Evolutionary conservation across 192 early-diverging fungal genomes (phyloP), one percentile per base, ranked within the genome.

Genomic region (Umbelopsis vinacea): DNA sequence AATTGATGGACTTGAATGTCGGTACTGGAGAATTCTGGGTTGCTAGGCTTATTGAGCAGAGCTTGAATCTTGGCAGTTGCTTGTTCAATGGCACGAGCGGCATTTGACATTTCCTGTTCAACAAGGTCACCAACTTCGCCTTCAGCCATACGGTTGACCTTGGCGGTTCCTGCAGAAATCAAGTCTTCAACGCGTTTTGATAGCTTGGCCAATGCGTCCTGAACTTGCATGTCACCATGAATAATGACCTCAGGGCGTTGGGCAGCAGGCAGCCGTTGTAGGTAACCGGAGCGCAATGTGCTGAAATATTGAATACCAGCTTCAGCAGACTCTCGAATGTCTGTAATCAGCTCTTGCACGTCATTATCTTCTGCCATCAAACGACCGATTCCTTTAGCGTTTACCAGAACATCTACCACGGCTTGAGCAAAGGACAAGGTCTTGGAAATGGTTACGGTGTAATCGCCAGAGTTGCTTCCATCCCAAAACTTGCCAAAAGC

Each of bases 101-200:
- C 97, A 67, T 89, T 89, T 46, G 88, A 80, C 97, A 99, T 97
- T 75, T 95, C 94, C 68, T 91, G 84, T 74, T 99, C 97, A 29
- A 99, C 96, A 60, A 94, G 80, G 74, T 97, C 93, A 21, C 91
- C 93, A 33, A 99, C 77, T 78, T 98, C 94, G n/a, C 87, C 92
- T 29, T 87, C 85, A 12, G 73, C 76, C 46, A 86, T 68, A 17
- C 79, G 84, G 14, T 85, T 82, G 29, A 90, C 75, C 63, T 89
- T 84, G 63, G 83, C 71, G 11, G 73, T 81, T 24, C 86, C 87
- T 22, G 86, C 83, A 14, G 87, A 80, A 6, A 92, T 89, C 38
- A 98, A 81, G 50, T 90, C 86, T 74, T 98, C 96, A 4, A 92
- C 86, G 37, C 93, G 74, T 43, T 87, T 86, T 21, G 91, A 91